Evolutionary conservation across 176 grass and related monocot species (phyloP), one percentile per base, ranked within the genome.

Genomic region (Eleusine indica): DNA sequence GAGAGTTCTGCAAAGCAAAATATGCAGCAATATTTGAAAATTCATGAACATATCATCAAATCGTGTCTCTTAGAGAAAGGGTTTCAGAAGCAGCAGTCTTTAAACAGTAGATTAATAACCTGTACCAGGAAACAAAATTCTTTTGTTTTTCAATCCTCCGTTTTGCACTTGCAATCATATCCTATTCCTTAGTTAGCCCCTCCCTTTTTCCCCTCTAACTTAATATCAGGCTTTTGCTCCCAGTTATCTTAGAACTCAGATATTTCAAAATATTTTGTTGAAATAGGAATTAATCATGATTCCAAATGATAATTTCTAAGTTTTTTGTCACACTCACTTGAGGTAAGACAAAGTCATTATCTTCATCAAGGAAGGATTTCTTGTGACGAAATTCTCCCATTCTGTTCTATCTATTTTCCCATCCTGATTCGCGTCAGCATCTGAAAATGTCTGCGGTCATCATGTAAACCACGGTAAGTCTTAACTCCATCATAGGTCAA

Each of bases 321-420:
- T 71, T 37, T 37, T 58, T 29, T 71, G 11, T 56, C 49, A 74
- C 64, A 92, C 84, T 93, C 54, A 94, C 96, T 87, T 95, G 91
- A 98, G 91, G 89, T 98, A 96, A 52, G 96, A 78, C 83, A 98
- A 89, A 83, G 93, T 98, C 96, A 98, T 98, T 71, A 98, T 95
- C 91, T 95, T 96, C 91, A 98, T 78, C 63, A 98, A 85, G 48
- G 96, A 95, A 78, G 96, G 93, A 86, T 95, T 96, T 76, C 81
- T 87, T 87, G 85, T 87, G 30, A 98, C 96, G 87, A 95, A 98
- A 76, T 83, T 90, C 66, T 92, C 85, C 96, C 96, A 98, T 56
- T 98, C 96, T 70, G 84, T 77, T 91, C 85, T 94, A 76, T 98
- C 93, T 90, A 98, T 98, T 89, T 90, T 98, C 47, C 93, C 96